phyloP scores from a whole-genome alignment of 768 basidiomycete species.

The Termitomyces sp. region DNA sequence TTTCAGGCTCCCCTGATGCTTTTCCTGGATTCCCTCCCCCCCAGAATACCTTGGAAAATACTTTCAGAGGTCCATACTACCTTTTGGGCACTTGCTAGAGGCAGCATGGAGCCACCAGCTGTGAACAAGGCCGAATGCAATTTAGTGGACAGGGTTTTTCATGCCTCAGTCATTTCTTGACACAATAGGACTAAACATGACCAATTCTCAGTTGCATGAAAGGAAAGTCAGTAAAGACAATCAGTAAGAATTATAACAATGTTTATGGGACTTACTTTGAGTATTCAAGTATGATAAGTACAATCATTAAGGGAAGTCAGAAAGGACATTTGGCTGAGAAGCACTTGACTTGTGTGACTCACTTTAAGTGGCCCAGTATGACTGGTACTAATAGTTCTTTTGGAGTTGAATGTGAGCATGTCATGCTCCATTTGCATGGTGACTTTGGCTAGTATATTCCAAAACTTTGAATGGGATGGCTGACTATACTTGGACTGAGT shows the following conservation, averaged over 20 bases:
- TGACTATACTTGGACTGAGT: slow-evolving; percentile 28
- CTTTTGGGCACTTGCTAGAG: too few species aligned
- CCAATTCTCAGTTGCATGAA: background rate
- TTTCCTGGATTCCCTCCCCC: background rate
- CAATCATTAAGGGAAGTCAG: background rate
- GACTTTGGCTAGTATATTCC: slow-evolving; percentile 11
- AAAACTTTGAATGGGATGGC: slow-evolving; percentile 18
- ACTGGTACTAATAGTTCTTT: slow-evolving; percentile 1
- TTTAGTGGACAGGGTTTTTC: background rate
- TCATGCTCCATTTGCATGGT: background rate
- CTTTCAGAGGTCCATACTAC: too few species aligned
- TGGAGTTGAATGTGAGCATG: slow-evolving; percentile 8
- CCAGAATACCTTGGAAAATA: background rate
- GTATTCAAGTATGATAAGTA: too few species aligned
- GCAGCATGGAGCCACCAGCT: slow-evolving; percentile 41
- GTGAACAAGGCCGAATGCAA: slow-evolving; percentile 33
- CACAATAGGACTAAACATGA: slow-evolving; percentile 20
- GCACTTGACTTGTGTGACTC: background rate
- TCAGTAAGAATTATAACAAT: background rate
- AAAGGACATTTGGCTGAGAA: background rate
- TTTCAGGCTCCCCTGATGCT: background rate
- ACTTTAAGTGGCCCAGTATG: background rate
- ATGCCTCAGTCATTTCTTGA: slow-evolving; percentile 12
- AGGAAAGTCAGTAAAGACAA: background rate
- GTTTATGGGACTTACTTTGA: too few species aligned